These are phyloP conservation scores for Mycena filopes DNA, from an alignment of 768 basidiomycete genomes.

Conservation along the genomic window DNA sequence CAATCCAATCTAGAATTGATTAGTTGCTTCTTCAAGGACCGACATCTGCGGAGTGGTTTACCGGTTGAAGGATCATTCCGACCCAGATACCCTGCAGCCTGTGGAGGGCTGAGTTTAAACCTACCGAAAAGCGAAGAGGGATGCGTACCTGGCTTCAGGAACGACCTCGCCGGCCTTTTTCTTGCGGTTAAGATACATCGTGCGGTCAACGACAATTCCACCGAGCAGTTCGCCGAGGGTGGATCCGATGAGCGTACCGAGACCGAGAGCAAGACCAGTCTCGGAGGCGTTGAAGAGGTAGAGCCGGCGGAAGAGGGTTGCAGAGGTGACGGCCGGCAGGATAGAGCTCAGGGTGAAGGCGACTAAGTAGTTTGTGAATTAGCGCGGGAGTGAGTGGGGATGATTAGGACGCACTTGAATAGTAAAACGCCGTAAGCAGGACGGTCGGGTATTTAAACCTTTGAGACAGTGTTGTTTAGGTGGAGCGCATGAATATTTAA, in stretches of 20 bases:
- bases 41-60: neutral
- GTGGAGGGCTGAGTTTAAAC: neutral
- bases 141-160: slow-evolving; percentile 19
- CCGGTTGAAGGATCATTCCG: slow-evolving; percentile 24
- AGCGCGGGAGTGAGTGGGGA: no score
- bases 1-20: slow-evolving; percentile 15
- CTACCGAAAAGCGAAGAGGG: neutral
- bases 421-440: slow-evolving; percentile 26
- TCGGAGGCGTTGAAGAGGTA: slow-evolving; percentile 22
- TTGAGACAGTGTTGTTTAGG: neutral
- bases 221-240: slow-evolving; percentile 28
- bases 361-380: neutral
- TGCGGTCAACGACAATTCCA: slow-evolving; percentile 25
- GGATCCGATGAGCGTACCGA: slow-evolving; percentile 24
- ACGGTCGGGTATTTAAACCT: slow-evolving; percentile 31
- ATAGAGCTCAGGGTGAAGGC: slow-evolving; percentile 28
- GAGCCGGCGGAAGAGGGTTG: slow-evolving; percentile 25
- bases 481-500: neutral
- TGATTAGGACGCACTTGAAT: neutral
- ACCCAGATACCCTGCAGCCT: slow-evolving; percentile 27
- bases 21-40: neutral
- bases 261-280: slow-evolving; percentile 21
- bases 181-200: slow-evolving; percentile 25
- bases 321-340: slow-evolving; percentile 27
- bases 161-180: slow-evolving; percentile 15